phyloP scores from a whole-genome alignment of 805 yeast species.

The Nakazawaea ernobii region DNA sequence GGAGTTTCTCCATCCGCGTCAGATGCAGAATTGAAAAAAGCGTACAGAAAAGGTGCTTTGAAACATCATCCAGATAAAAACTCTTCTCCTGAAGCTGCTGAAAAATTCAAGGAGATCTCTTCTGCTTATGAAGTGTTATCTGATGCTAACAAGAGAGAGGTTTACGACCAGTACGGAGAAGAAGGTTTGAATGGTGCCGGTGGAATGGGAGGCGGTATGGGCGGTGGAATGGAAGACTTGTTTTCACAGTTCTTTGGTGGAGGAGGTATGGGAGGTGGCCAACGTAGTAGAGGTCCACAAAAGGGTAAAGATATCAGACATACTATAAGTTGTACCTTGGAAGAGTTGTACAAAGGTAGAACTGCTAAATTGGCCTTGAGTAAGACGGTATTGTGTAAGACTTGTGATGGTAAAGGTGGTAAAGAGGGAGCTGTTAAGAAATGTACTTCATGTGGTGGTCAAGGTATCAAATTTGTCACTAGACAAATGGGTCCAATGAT shows the following conservation, averaged over 20 bases:
- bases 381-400: constrained; percentile 81
- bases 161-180: constrained; percentile 87
- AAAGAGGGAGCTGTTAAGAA: constrained; percentile 82
- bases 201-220: constrained; percentile 54
- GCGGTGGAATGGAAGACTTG: constrained; percentile 45
- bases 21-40: constrained; percentile 71
- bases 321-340: constrained; percentile 76
- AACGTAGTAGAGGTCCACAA: constrained; percentile 76
- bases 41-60: constrained; percentile 75
- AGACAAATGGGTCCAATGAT: constrained; percentile 99
- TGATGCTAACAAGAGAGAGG: constrained; percentile 81
- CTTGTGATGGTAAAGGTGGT: constrained; percentile 96
- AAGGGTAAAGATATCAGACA: constrained; percentile 91
- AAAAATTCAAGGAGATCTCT: constrained; percentile 87
- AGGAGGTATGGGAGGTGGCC: constrained; percentile 61
- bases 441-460: constrained; percentile 85
- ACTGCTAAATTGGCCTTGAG: constrained; percentile 89
- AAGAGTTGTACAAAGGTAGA: constrained; percentile 92
- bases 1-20: constrained; percentile 68
- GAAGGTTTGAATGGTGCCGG: constrained; percentile 87
- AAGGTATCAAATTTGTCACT: constrained; percentile 85
- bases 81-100: constrained; percentile 87
- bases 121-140: constrained; percentile 84
- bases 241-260: constrained; percentile 58
- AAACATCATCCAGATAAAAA: constrained; percentile 83